Conservation (phyloP, 2,329 filamentous ascomycete species). For the Scortechinia acanthostroma region DNA sequence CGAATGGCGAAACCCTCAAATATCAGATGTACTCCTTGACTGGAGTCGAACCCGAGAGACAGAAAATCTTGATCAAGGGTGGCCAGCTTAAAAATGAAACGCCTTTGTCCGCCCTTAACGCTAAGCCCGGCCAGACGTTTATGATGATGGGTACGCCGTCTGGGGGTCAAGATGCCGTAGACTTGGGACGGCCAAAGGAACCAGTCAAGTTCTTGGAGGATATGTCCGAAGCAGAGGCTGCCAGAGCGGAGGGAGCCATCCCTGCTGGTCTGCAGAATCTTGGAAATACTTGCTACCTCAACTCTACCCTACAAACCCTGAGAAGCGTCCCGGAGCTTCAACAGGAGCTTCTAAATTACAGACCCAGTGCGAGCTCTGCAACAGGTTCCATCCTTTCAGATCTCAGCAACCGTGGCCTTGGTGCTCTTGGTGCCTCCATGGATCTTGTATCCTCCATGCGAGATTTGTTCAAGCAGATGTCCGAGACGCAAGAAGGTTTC, state of each 20-base stretch:
- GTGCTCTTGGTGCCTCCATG: background rate
- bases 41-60: conserved; percentile 88
- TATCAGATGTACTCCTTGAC: conserved; percentile 92
- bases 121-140: conserved; percentile 79
- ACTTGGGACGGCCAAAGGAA: conserved; percentile 61
- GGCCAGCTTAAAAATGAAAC: conserved; percentile 94
- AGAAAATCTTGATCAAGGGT: conserved; percentile 92
- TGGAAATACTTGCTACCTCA: conserved; percentile 97
- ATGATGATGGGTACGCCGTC: conserved; percentile 96
- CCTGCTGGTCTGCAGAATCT: conserved; percentile 86
- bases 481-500: conserved; percentile 79
- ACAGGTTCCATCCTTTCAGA: conserved; percentile 22
- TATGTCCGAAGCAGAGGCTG: conserved; percentile 90
- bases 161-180: conserved; percentile 41
- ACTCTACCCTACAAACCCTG: conserved; percentile 90
- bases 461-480: conserved; percentile 83
- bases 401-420: conserved; percentile 34
- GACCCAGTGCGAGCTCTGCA: conserved; percentile 14
- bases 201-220: conserved; percentile 86
- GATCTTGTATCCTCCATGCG: conserved; percentile 74
- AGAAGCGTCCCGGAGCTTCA: conserved; percentile 86
- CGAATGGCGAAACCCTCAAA: conserved; percentile 88
- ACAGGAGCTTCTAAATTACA: conserved; percentile 64
- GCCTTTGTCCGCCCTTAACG: conserved; percentile 72
- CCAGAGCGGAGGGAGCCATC: conserved; percentile 73